phyloP scores from a whole-genome alignment of 2,329 filamentous ascomycete genomes.

The Pseudogymnoascus sp. region DNA sequence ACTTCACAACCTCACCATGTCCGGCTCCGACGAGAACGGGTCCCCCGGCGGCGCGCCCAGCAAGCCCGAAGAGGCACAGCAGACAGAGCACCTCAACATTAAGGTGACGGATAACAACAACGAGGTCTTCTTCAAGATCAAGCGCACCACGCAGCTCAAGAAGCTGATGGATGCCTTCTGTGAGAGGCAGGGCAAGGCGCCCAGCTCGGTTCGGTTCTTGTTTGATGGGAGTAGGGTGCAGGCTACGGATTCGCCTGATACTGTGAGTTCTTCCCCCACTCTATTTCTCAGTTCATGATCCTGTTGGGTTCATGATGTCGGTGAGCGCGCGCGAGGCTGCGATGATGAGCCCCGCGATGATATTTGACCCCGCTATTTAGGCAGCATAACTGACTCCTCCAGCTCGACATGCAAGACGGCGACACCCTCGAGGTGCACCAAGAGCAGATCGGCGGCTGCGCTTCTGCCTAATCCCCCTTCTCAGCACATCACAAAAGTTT shows the following conservation, averaged over 20 bases:
- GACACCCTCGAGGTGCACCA: constrained; percentile 97
- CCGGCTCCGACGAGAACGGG: constrained; percentile 36
- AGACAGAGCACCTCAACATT: constrained; percentile 87
- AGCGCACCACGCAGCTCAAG: constrained; percentile 88
- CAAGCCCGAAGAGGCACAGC: constrained; percentile 24
- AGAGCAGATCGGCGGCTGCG: constrained; percentile 79
- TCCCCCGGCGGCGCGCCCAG: constrained; percentile 32
- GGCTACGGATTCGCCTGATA: constrained; percentile 80
- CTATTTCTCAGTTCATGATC: too few relatives aligned
- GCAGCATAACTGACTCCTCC: neutral
- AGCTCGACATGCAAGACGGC: constrained; percentile 96
- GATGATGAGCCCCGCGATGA: neutral
- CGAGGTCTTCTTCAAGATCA: constrained; percentile 99
- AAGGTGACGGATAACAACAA: constrained; percentile 99
- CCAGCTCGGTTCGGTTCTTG: constrained; percentile 79
- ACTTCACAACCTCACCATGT: constrained; percentile 20
- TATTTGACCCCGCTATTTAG: neutral
- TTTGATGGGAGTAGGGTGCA: constrained; percentile 95
- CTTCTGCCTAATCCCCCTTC: constrained; percentile 20
- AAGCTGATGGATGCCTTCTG: constrained; percentile 99
- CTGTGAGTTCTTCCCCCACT: constrained; percentile 51
- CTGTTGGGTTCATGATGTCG: too few relatives aligned
- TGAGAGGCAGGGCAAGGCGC: constrained; percentile 84
- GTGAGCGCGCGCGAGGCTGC: neutral
- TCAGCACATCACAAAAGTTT: too few relatives aligned